Evolutionary conservation across 352 stramenopile species (phyloP).

Genomic region (Globisporangium viniferum): DNA sequence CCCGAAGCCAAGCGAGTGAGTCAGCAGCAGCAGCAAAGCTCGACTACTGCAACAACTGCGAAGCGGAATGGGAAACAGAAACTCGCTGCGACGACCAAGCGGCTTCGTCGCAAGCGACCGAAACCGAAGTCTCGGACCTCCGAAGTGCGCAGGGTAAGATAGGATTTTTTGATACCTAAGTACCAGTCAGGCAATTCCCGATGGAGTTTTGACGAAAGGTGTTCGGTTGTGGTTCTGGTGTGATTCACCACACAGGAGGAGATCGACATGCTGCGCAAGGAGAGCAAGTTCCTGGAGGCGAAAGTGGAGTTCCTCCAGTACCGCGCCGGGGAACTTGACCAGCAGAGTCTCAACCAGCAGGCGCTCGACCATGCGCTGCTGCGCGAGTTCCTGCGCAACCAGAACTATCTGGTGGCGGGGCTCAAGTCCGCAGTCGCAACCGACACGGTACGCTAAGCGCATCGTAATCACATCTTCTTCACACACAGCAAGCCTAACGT

Average conservation of each 20-base stretch:
- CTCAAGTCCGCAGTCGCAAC: neutral
- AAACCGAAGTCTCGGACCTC: neutral
- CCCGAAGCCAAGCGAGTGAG: too few relatives aligned
- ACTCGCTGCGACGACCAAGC: neutral
- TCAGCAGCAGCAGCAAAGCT: too few relatives aligned
- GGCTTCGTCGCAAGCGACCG: neutral
- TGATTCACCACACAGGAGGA: neutral
- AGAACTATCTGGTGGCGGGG: neutral
- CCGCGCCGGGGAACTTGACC: neutral
- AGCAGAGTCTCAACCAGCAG: neutral
- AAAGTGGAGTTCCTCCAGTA: constrained; percentile 2
- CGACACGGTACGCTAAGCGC: neutral
- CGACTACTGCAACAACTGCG: too few relatives aligned
- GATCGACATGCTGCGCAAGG: neutral
- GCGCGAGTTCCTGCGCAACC: neutral
- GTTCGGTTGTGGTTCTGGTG: too few relatives aligned
- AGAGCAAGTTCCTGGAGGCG: neutral
- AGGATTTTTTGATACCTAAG: neutral
- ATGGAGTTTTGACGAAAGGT: too few relatives aligned
- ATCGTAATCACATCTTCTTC: too few relatives aligned
- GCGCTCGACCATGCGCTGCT: neutral
- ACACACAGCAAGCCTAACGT: too few relatives aligned
- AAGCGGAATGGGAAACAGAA: neutral
- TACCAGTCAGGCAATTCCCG: too few relatives aligned
- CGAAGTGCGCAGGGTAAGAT: neutral